Base-by-base conservation (phyloP, 1,139 yeast species). In the Debaryomyces sp. region DNA sequence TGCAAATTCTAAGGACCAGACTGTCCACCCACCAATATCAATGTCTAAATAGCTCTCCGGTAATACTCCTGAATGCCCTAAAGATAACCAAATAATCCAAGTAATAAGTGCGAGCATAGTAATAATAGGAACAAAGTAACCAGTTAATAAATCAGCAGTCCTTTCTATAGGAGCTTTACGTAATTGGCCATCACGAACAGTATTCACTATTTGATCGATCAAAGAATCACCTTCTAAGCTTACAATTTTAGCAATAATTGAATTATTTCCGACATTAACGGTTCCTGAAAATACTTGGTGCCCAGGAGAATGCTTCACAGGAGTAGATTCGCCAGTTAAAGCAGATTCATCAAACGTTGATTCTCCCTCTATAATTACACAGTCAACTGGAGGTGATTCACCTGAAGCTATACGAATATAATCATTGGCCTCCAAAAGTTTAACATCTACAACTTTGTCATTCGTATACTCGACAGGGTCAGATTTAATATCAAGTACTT, bases 1-100 rank as follows among this genome's bases (percentile, higher is more conserved):
- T 0, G 92, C 82, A 66, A 87, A 87, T 55, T 87, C 85, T 50
- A 87, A 71, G 0, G 92, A 83, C 92, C 94, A 87, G 15, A 86
- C 81, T 0, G 80, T 68, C 91, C 92, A 86, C 0, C 91, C 90
- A 23, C 91, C 92, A 48, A 82, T 67, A 54, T 83, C 87, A 49
- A 78, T 78, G 58, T 85, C 89, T 41, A 85, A 68, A 53, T 86
- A 85, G 8, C 60, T 47, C 0, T 57, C 59, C 0, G 92, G 91
- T 18, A 87, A 68, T 0, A 68, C 60, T 0, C 87, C 87, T 1
- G 80, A 61, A 48, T 69, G 69, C 1, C 89, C 89, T 6, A 86
- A 68, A 0, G 73, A 57, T 18, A 87, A 63, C 95, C 95, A 87
- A 12, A 86, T 70, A 6, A 84, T 57, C 87, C 91, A 87, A 0